phyloP scores from a whole-genome alignment of 257 asterid species.

The Solanum pennellii region DNA sequence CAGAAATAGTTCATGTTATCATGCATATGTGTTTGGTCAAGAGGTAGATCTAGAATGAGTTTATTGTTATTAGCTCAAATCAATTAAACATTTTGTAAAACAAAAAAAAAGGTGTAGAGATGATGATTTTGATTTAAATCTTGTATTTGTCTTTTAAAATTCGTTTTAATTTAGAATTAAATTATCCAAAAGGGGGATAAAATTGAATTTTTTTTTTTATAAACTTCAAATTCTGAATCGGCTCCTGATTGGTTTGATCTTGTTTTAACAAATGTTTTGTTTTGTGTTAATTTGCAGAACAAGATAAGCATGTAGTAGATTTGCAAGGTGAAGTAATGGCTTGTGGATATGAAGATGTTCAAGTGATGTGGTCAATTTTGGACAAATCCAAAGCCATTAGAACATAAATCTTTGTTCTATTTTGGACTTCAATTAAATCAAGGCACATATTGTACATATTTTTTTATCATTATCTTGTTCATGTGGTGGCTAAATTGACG shows the following conservation, averaged over 20 bases:
- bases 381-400: constrained; percentile 49
- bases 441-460: not conserved
- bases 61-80: not conserved
- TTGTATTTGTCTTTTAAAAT: not conserved
- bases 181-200: not conserved
- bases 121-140: not conserved
- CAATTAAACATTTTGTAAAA: not conserved
- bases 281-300: not conserved
- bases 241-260: not conserved
- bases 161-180: not conserved
- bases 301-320: constrained; percentile 22
- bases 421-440: not conserved
- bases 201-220: too few species aligned
- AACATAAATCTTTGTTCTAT: constrained; percentile 5
- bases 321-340: constrained; percentile 85
- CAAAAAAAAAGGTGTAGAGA: too few species aligned
- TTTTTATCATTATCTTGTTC: not conserved
- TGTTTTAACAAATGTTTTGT: not conserved
- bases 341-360: constrained; percentile 74
- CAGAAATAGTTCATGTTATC: not conserved
- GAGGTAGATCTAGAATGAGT: not conserved
- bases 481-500: not conserved
- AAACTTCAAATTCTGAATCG: not conserved
- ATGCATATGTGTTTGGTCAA: not conserved
- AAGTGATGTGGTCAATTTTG: constrained; percentile 85